Evolutionary conservation across 768 basidiomycete genomes (phyloP), one percentile per base, ranked within the genome.

Genomic region (Exsudoporus frostii): DNA sequence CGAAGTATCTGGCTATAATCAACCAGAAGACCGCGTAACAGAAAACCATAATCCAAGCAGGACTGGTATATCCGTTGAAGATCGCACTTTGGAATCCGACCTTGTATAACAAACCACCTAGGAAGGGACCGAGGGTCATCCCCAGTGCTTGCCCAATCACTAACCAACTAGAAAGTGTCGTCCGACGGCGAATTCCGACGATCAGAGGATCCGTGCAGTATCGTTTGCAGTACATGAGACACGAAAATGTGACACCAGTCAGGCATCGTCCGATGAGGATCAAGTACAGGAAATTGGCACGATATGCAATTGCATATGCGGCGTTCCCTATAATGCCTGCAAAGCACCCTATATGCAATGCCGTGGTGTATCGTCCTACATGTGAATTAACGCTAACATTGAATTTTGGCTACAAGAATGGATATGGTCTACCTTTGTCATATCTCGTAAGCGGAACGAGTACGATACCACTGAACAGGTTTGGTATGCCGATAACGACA

Each of bases 181-280:
- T 86, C 32, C 84, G 73, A 22, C 81, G 74, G 24, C 83, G 80
- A 22, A 86, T 65, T 25, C 85, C 84, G 32, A 88, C 82, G 46
- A 88, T 76, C 17, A 81, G 79, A 5, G 82, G 78, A 64, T 88
- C 86, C 10, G 76, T 79, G 64, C 85, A 88, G 62, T 84, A 88
- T 11, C 82, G 76, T 58, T 86, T 86, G 58, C 69, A 72, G 67
- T 86, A 86, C 83, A 89, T 81, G 73, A 80, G 85, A 24, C 78
- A 73, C 3, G 82, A 77, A 64, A 83, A 86, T 10, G 78, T 76
- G 36, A 86, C 59, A 1, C 86, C 85, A 27, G 72, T 75, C 27
- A 86, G 79, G 47, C 83, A 81, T 19, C 86, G 83, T 4, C 84
- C 85, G 34, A 87, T 74, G 56, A 89, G 80, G 58, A 88, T 85